A percentile compares a stretch with the other conserved stretches of the same genome.
Evolutionary conservation across 2,329 filamentous ascomycete species (phyloP).

Genomic region (Fusarium circinatum): DNA sequence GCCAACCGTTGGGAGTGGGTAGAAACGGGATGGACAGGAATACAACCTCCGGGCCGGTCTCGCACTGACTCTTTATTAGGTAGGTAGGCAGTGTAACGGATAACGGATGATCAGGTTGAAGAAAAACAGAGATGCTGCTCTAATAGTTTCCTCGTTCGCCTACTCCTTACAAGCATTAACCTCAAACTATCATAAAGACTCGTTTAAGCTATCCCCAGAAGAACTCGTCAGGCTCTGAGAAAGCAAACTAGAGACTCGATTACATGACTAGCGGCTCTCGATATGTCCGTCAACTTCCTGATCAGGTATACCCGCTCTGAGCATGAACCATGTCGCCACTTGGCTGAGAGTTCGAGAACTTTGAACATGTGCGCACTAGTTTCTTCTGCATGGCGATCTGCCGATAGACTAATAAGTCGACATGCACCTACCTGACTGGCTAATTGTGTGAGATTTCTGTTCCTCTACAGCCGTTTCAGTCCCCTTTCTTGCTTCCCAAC

Average conservation of each 20-base stretch:
- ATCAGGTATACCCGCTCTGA: constrained; percentile 27
- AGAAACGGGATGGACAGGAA: constrained; percentile 4
- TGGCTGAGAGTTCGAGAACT: constrained; percentile 19
- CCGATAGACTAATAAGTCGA: constrained; percentile 15
- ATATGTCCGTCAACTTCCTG: constrained; percentile 29
- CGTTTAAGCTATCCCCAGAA: constrained; percentile 22
- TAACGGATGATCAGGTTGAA: neutral
- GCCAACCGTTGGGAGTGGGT: neutral
- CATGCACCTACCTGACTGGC: constrained; percentile 3
- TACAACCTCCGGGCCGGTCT: constrained; percentile 7
- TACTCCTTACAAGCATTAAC: constrained; percentile 18
- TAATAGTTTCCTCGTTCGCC: constrained; percentile 4
- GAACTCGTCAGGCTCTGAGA: constrained; percentile 9
- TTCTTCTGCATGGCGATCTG: constrained; percentile 27
- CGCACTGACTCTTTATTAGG: constrained; percentile 1
- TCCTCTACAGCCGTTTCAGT: constrained; percentile 5
- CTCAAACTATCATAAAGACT: neutral
- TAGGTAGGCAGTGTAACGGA: neutral
- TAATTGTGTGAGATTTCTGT: constrained; percentile 11
- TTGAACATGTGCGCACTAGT: constrained; percentile 13
- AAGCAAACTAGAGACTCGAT: constrained; percentile 17
- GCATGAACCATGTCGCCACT: constrained; percentile 28
- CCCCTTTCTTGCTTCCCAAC: neutral
- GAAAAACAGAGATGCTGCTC: neutral
- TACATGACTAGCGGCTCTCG: constrained; percentile 27